These are phyloP conservation scores for Peniophora sp. DNA, from an alignment of 1,284 basidiomycete species.

Conservation along the genomic window DNA sequence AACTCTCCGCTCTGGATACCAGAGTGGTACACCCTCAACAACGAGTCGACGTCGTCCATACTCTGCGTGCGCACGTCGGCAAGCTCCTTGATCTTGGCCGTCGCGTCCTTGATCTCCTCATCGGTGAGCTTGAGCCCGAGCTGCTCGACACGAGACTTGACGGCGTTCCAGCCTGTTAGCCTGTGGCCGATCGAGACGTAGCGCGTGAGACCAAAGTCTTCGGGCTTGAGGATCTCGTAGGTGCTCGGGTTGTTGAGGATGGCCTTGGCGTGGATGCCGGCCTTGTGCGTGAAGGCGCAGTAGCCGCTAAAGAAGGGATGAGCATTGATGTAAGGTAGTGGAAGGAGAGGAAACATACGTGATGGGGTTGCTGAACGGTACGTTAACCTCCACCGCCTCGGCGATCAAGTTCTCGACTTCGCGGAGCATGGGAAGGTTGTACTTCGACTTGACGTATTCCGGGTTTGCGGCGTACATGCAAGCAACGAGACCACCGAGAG, in stretches of 20 bases:
- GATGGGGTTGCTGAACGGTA: conserved; percentile 95
- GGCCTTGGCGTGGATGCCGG: conserved; percentile 99
- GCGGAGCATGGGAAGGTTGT: conserved; percentile 94
- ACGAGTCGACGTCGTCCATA: conserved; percentile 98
- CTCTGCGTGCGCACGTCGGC: conserved; percentile 97
- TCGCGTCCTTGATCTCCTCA: conserved; percentile 95
- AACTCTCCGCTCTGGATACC: conserved; percentile 84
- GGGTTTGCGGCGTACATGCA: conserved; percentile 96
- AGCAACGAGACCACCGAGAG: conserved; percentile 94
- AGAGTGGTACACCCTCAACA: conserved; percentile 91
- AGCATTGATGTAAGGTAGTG: neutral
- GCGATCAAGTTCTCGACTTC: conserved; percentile 99
- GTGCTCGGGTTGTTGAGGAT: conserved; percentile 99
- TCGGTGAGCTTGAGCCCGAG: conserved; percentile 83
- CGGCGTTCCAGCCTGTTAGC: conserved; percentile 96
- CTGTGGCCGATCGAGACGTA: conserved; percentile 98
- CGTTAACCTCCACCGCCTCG: conserved; percentile 96
- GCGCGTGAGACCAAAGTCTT: conserved; percentile 96
- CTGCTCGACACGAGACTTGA: conserved; percentile 99
- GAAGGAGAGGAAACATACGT: conserved; percentile 43
- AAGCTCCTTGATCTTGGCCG: conserved; percentile 98
- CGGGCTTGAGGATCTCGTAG: conserved; percentile 96
- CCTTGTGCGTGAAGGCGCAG: conserved; percentile 99
- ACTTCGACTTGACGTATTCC: conserved; percentile 99
- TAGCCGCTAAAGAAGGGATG: conserved; percentile 59